Base-by-base conservation (phyloP, 768 basidiomycete genomes). In the Neoboletus subvelutipes region DNA sequence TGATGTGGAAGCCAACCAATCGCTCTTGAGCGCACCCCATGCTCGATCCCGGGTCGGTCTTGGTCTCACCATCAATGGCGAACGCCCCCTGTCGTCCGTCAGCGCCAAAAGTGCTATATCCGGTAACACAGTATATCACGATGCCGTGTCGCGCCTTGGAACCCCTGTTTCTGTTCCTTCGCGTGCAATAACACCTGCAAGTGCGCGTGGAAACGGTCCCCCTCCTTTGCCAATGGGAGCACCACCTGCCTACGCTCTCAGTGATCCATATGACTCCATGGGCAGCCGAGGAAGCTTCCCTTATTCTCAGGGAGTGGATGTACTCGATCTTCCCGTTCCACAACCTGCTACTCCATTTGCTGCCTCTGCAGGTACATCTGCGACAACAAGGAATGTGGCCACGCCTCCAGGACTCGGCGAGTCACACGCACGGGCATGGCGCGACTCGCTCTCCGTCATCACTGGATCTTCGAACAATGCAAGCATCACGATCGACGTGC, bases 111-210 rank as follows among this genome's bases (percentile, higher is more conserved):
- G 86, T 52, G 78, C 73, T 6, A 57, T 74, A 15, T 83, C 81
- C 1, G 85, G 81, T 5, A 78, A 73, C 31, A 87, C 85, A 0
- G 62, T 85, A 3, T 89, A 84, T 61, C 83, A 84, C 58, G 87
- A 88, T 63, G 87, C 87, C 0, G 55, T 69, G 4, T 85, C 85
- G 0, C 70, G 72, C 11, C 70, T 77, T 12, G 70, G 62, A 2
- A 82, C 83, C 3, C 79, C 82, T 22, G 63, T 73, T 7, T 67
- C 67, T 12, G 53, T 72, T 18, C 77, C 79, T 46, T 76, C 77
- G 6, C 72, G 80, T 37, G 83, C 80, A 10, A 49, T 80, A 54
- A 80, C 82, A 2, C 80, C 82, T 36, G 71, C 75, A 4, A 73
- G 68, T 10, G 60, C 45, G 8, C 72, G 70, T 46, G 61, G 46